These are phyloP conservation scores for Carnegiea gigantea DNA, from an alignment of 179 eudicot species.

Conservation along the genomic window DNA sequence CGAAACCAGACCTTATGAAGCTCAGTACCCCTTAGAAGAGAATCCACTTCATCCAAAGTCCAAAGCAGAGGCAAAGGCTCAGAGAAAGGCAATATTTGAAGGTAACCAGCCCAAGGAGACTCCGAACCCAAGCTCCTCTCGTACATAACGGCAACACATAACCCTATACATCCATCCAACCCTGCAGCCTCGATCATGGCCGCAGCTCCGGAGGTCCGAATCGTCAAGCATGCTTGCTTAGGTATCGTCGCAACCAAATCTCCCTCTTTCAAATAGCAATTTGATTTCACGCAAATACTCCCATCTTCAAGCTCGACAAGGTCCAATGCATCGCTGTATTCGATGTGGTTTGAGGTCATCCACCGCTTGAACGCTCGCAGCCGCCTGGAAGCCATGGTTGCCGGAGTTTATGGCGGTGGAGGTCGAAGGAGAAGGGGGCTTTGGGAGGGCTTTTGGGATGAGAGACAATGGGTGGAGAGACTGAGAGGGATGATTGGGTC, in stretches of 20 bases:
- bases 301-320: constrained; percentile 31
- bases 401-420: background rate
- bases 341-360: constrained; percentile 54
- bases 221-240: constrained; percentile 64
- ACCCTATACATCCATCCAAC: constrained; percentile 57
- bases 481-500: background rate
- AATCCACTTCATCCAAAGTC: constrained; percentile 62
- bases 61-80: constrained; percentile 74
- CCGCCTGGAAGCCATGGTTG: constrained; percentile 42
- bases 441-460: constrained; percentile 13
- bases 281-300: constrained; percentile 46
- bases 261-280: constrained; percentile 55
- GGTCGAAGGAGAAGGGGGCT: constrained; percentile 7
- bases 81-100: constrained; percentile 54
- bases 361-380: constrained; percentile 81
- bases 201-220: constrained; percentile 58
- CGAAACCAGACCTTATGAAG: constrained; percentile 62
- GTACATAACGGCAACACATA: constrained; percentile 77
- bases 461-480: background rate
- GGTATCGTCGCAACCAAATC: constrained; percentile 81
- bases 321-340: constrained; percentile 62
- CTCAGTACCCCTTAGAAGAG: constrained; percentile 73
- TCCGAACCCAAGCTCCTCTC: constrained; percentile 63
- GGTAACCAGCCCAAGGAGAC: constrained; percentile 79
- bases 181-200: constrained; percentile 49